Evolutionary conservation across 208 protist species (phyloP), one percentile per base, ranked within the genome.

Genomic region (Eutreptiella sp.): DNA sequence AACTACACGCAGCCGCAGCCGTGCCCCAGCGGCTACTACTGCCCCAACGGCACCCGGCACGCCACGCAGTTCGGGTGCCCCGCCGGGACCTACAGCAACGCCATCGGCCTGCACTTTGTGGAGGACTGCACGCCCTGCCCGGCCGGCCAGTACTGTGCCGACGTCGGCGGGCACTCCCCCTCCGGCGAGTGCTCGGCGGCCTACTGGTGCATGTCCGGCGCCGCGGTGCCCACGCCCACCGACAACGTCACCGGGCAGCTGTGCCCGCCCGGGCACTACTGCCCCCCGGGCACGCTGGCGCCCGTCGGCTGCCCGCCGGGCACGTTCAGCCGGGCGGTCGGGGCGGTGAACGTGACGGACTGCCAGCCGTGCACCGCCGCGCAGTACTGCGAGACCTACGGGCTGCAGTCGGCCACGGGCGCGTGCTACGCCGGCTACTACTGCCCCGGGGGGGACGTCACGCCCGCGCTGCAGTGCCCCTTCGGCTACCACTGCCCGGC

Each of bases 341-440:
- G 71, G 9, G 38, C 32, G 53, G 29, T 39, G 21, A 38, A 23
- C 19, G 21, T 46, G 2, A 3, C 54, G 32, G 63, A 58, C 27
- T 68, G 61, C 27, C 33, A 5, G 9, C n/a, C 36, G 42, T 66
- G 58, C 48, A 11, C 33, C 31, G 19, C 28, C 36, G 72, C 70
- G n/a, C 52, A 34, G 45, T 77, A 75, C 36, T 77, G 72, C 38
- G 32, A n/a, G 7, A 19, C 35, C 2, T n/a, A 33, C 14, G 72
- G 69, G 29, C 38, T 43, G 2, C 3, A 5, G 24, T 48, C 7
- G 21, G 4, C 46, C 50, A 61, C 63, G 9, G 68, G 67, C 21
- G 23, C 41, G 26, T 77, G 72, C 43, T 34, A 16, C n/a, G 33
- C 69, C 1, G 69, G 70, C 26, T 72, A 73, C 54, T 77, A 76